Base-by-base conservation (phyloP, 345 rosid species). In the Balakata baccata region DNA sequence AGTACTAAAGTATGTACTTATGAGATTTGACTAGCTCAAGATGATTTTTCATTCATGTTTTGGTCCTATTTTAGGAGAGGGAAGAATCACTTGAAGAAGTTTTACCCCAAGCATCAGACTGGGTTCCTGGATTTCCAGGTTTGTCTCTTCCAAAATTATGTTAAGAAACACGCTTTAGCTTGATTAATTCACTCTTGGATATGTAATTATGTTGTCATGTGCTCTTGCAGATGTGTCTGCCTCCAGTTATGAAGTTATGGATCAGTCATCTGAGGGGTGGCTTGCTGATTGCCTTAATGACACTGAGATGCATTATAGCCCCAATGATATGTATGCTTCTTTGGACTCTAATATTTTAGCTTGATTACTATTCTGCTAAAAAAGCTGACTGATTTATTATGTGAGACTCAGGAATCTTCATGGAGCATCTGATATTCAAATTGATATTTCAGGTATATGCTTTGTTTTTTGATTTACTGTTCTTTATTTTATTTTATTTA, bases 121-220 rank as follows among this genome's bases (percentile, higher is more conserved):
- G 89, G 86, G 74, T 77, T 68, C 64, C 83, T 46, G 90, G 87
- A 14, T 85, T 85, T 86, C 79, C 97, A 89, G 99, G 99, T 95
- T 81, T 41, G 70, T 64, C 63, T 70, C 71, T 54, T 77, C 46
- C 74, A 51, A 75, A 46, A 6, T 39, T 76, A 23, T 64, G 18
- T 38, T 65, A 8, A 43, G 51, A 34, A 65, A 51, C 66, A 46
- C 68, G 51, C 16, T 47, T 60, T 64, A 74, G 62, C 53, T 63
- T 51, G 38, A 70, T 78, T 78, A 59, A 89, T 71, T 39, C 49
- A 61, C 57, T 58, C 49, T 12, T 18, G 66, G 46, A 69, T 68
- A 68, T 72, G 63, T 64, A 69, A 75, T 66, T 4, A 17, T 49
- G 74, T 39, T 71, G 89, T 66, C 17, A 74, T 67, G 34, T 66